Base-by-base conservation (phyloP, 805 yeast species). In the Metschnikowia colocasiae region DNA sequence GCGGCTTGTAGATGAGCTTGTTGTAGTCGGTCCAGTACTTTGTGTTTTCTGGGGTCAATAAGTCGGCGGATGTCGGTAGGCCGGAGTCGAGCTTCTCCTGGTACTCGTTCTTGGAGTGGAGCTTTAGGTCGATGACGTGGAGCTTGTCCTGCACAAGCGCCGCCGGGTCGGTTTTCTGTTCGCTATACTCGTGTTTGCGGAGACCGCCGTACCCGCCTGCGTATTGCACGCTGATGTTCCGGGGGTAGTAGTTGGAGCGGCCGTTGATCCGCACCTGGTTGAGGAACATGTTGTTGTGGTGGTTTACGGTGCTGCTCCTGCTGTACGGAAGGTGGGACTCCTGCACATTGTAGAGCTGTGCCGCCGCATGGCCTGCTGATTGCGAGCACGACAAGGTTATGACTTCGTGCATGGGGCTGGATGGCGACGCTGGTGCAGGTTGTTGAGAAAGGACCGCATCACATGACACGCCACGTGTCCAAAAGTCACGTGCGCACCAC, bases 281-380 rank as follows among this genome's bases (percentile, higher is more conserved):
- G 52, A 62, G 55, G 42, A 69, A 71, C 29, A 78, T 76, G 0
- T 79, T 64, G 44, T 75, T 75, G 7, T 72, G 63, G 36, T 71
- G 82, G 70, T 15, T 66, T 2, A 84, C 76, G 50, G 75, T 78
- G 3, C 74, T 65, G 13, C 40, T 19, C 16, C 32, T 34, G n/a
- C 63, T 62, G 59, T 76, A 85, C 26, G 80, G 82, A 37, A 85
- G 74, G 58, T 80, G 82, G 8, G 79, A 64, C 47, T 88, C 95
- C 62, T 89, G 96, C 10, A 78, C 64, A 59, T 94, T 92, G 71
- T 82, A 87, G 60, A 87, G 83, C 57, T 88, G 96, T 0, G 96
- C 78, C 2, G 79, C 63, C n/a, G 87, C 62, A 61, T 87, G 92
- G 56, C 87, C 87, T 0, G 96, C 76, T 18, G 73, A 59, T 9